Base-by-base conservation (phyloP, 495 filamentous ascomycete genomes). In the Daldinia loculata region DNA sequence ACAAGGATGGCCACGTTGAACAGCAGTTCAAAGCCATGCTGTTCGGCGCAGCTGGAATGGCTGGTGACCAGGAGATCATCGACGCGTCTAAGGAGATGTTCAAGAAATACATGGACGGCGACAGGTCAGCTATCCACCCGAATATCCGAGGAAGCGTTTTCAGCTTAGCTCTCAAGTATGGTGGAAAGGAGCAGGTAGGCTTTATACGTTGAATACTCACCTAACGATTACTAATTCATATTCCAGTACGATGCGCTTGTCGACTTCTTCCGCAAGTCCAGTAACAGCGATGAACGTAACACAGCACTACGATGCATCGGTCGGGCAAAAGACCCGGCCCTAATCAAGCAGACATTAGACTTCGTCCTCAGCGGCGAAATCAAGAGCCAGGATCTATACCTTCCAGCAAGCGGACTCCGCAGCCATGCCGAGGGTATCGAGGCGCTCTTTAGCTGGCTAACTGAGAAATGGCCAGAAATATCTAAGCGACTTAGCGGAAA, bases 351-450 rank as follows among this genome's bases (percentile, higher is more conserved):
- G 61, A 95, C 94, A 2, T 86, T 99, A 17, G 84, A 80, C 8
- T 82, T 97, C 36, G 88, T 94, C 48, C 84, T 92, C 65, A 88
- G 89, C 79, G 86, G 89, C 43, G 91, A 97, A 67, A 93, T 99
- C 79, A 96, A 97, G 84, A 93, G 90, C 71, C 95, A 99, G 81
- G 95, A 99, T 75, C 90, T 99, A 70, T 98, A 98, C 83, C 89
- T 97, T 76, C 95, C 87, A 3, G 80, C 96, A 27, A 85, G 87
- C 41, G 92, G 91, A 27, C 86, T 99, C 56, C 88, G 95, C 63
- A 88, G 85, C 72, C 92, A 97, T 76, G 80, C 86, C 4, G 86
- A 89, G 51, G 95, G 95, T 74, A 91, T 95, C 53, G 85, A 92
- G 61, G 91, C 90, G 11, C 83, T 97, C 63, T 98, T 91, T 87